Evolutionary conservation across 805 yeast species (phyloP), one percentile per base, ranked within the genome.

Genomic region (Cyberlindnera japonica): DNA sequence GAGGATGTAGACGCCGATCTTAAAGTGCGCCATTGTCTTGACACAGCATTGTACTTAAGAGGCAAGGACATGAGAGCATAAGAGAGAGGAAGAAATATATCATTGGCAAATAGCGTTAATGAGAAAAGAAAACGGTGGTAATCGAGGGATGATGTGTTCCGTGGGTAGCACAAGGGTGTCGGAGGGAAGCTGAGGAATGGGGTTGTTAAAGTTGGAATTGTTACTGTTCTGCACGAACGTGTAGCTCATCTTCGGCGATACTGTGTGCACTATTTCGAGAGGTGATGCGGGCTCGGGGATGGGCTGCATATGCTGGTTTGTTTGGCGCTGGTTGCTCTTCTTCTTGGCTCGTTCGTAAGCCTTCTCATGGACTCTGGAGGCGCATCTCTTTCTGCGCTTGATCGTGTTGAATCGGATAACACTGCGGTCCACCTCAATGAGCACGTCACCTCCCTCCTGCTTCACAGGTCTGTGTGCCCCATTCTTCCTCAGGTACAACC

Each of bases 401-500:
- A 53, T 44, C 37, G 41, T 45, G 41, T 52, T 51, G 38, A 47
- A 47, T 16, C 52, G 43, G 12, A 51, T 45, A 17, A 52, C 30
- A 24, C 43, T 46, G 16, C 48, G 38, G 32, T 51, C 50, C 17
- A 53, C 35, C 33, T 52, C 50, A 6, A 53, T 26, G 35, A 48
- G 47, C 9, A 51, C 44, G 16, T 43, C 54, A 9, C 40, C 28
- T 6, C 40, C 35, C 5, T 38, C 37, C 14, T 33, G 33, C 25
- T 41, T 47, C 8, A 43, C 37, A 2, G 42, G 33, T 12, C 53
- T 40, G 31, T 53, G 57, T 3, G 25, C 14, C 3, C 55, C 55
- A 15, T 51, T 54, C 43, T 51, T 53, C 43, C 89, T 90, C 53
- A 83, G 74, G 54, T 89, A 90, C 45, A 91, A 68, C 1, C 97